Percentiles rank a stretch among this genome's conserved stretches.
Evolutionary conservation across 306 rosid species (phyloP).

Genomic region (Dicorynia guianensis): DNA sequence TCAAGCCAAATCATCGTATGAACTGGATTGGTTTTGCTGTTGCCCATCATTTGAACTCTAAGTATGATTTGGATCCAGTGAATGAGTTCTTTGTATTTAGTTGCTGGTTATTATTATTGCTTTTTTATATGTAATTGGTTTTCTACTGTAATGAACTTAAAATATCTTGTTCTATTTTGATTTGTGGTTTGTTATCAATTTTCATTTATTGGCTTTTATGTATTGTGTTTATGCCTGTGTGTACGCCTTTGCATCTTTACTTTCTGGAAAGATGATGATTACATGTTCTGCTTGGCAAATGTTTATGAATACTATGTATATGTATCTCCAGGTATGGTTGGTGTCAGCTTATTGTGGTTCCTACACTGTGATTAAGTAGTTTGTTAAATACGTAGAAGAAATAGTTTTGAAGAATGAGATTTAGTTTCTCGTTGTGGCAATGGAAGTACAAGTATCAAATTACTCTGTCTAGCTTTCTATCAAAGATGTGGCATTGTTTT

Average conservation of each 20-base stretch:
- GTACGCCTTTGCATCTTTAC: background rate
- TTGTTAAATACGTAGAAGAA: background rate
- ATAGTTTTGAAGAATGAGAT: background rate
- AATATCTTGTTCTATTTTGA: background rate
- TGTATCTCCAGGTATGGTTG: background rate
- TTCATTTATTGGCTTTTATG: background rate
- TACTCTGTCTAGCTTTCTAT: too few species aligned
- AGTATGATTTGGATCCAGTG: constrained; percentile 57
- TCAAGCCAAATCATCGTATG: constrained; percentile 99
- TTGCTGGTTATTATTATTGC: constrained; percentile 9
- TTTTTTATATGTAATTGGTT: background rate
- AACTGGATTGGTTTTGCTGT: constrained; percentile 99
- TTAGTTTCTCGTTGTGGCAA: background rate
- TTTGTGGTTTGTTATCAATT: background rate
- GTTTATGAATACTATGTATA: background rate
- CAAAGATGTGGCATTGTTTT: too few species aligned
- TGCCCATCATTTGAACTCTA: constrained; percentile 88
- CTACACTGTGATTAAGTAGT: background rate
- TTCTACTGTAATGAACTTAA: background rate
- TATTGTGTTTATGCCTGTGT: background rate
- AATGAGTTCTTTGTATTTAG: background rate
- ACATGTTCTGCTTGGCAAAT: too few species aligned
- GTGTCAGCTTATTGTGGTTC: background rate
- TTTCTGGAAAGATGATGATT: background rate
- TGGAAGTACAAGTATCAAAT: too few species aligned